Percentiles rank a stretch among this genome's conserved stretches.
Conservation (phyloP, 768 basidiomycete species). For the Phylloporus sp. region DNA sequence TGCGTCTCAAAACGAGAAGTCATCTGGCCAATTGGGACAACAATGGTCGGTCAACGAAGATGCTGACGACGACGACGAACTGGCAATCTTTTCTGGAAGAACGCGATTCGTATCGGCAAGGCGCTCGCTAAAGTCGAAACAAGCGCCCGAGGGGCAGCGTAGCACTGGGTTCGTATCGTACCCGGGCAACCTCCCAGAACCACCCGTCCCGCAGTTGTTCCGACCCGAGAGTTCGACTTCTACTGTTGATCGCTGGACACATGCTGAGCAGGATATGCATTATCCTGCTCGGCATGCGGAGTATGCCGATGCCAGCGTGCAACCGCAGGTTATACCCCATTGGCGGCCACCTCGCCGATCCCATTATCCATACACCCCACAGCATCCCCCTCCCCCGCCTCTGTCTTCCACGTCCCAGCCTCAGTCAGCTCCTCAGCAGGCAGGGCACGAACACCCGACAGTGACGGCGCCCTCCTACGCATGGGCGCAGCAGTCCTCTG, state of each 20-base stretch:
- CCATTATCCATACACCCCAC: constrained; percentile 26
- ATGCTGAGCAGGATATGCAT: constrained; percentile 13
- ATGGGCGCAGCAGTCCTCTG: constrained; percentile 13
- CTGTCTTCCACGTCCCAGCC: constrained; percentile 1
- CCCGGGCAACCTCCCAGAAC: background rate
- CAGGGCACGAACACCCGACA: constrained; percentile 17
- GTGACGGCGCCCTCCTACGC: constrained; percentile 10
- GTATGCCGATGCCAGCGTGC: constrained; percentile 5
- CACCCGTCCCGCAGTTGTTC: constrained; percentile 8
- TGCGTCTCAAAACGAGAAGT: constrained; percentile 35
- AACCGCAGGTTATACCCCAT: constrained; percentile 12
- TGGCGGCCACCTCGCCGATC: constrained; percentile 29
- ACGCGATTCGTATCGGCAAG: constrained; percentile 55
- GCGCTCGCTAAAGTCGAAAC: constrained; percentile 25
- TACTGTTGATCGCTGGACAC: constrained; percentile 15
- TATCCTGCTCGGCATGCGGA: constrained; percentile 4
- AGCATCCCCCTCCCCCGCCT: constrained; percentile 8
- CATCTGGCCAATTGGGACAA: constrained; percentile 29
- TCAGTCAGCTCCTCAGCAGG: constrained; percentile 8
- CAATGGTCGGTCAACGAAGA: constrained; percentile 52
- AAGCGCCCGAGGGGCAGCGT: constrained; percentile 5
- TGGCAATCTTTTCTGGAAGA: constrained; percentile 65
- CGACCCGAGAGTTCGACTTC: constrained; percentile 13
- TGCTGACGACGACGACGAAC: constrained; percentile 53
- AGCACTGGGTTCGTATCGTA: background rate